Percentiles rank a stretch among this genome's conserved stretches.
Evolutionary conservation across 139 green algal species (phyloP).

Genomic region (Chlamydomonas sp.): DNA sequence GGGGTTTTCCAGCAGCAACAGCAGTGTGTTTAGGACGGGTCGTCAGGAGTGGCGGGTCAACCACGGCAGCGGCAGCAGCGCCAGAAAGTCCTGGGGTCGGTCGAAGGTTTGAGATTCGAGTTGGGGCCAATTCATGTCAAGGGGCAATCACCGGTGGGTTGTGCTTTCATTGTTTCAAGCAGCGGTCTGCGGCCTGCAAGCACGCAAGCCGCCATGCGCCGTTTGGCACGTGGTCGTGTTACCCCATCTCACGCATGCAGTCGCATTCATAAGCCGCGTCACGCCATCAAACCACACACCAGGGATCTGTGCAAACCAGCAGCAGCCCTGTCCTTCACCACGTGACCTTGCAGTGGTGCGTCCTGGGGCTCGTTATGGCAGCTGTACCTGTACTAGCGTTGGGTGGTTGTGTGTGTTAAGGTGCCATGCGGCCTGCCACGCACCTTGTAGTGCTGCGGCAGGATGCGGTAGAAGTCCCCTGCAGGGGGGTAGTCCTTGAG

Average conservation of each 20-base stretch:
- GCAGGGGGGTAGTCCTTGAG: slow-evolving; percentile 90
- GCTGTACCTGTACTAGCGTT: too few species aligned
- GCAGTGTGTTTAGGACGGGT: too few species aligned
- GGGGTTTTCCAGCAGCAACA: too few species aligned
- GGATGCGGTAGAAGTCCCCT: slow-evolving; percentile 50
- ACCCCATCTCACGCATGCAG: too few species aligned
- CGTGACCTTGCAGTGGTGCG: not conserved
- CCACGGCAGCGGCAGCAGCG: slow-evolving; percentile 35
- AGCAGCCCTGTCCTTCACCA: not conserved
- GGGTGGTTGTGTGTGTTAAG: slow-evolving; percentile 1
- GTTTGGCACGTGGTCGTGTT: too few species aligned
- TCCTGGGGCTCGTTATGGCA: too few species aligned
- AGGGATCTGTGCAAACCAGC: not conserved
- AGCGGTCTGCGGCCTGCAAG: too few species aligned
- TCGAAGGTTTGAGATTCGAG: not conserved
- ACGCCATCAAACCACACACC: too few species aligned
- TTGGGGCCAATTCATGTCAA: not conserved
- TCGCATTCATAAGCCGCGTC: too few species aligned
- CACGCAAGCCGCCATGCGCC: too few species aligned
- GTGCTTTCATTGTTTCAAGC: too few species aligned
- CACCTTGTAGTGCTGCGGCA: slow-evolving; percentile 68
- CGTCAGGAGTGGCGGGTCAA: slow-evolving; percentile 58
- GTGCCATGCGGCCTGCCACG: slow-evolving; percentile 29
- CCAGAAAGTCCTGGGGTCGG: slow-evolving; percentile 6
- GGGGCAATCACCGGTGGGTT: not conserved